phyloP scores from a whole-genome alignment of 164 flowering plant genomes.

The Vitis labrusca region DNA sequence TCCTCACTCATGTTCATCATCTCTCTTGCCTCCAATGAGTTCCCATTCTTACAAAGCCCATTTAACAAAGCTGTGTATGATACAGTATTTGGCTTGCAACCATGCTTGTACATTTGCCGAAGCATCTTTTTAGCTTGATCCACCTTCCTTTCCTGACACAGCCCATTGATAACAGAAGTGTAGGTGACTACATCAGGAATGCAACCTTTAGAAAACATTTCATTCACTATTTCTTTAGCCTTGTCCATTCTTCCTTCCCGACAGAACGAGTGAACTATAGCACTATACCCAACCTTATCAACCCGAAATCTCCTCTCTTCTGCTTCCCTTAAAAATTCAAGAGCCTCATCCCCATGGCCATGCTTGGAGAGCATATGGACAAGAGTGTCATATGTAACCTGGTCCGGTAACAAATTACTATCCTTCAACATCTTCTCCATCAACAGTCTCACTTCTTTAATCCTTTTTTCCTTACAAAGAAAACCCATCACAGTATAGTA shows the following conservation, averaged over 20 bases:
- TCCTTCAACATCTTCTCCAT: conserved; percentile 69
- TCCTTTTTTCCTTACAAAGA: conserved; percentile 69
- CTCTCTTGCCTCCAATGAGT: conserved; percentile 75
- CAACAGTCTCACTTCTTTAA: conserved; percentile 66
- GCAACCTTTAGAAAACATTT: conserved; percentile 73
- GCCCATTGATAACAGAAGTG: conserved; percentile 73
- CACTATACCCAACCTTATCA: conserved; percentile 84
- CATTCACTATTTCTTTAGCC: conserved; percentile 74
- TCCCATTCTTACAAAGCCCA: conserved; percentile 73
- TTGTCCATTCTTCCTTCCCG: conserved; percentile 57
- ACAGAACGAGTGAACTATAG: conserved; percentile 67
- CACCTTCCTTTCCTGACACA: conserved; percentile 62
- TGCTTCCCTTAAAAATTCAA: conserved; percentile 67
- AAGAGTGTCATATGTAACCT: conserved; percentile 69
- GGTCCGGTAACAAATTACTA: conserved; percentile 60
- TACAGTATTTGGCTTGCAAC: conserved; percentile 83
- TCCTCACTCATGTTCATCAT: conserved; percentile 74
- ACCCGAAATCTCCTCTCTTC: conserved; percentile 63
- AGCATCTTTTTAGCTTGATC: conserved; percentile 84
- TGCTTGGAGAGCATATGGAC: conserved; percentile 79
- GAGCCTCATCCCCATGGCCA: conserved; percentile 76
- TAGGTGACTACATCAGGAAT: conserved; percentile 92
- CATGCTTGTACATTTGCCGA: conserved; percentile 71
- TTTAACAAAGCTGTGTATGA: conserved; percentile 78
- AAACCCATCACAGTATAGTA: conserved; percentile 75